These are phyloP conservation scores for Eucalyptus sp. DNA, from an alignment of 345 rosid genomes.

Conservation along the genomic window DNA sequence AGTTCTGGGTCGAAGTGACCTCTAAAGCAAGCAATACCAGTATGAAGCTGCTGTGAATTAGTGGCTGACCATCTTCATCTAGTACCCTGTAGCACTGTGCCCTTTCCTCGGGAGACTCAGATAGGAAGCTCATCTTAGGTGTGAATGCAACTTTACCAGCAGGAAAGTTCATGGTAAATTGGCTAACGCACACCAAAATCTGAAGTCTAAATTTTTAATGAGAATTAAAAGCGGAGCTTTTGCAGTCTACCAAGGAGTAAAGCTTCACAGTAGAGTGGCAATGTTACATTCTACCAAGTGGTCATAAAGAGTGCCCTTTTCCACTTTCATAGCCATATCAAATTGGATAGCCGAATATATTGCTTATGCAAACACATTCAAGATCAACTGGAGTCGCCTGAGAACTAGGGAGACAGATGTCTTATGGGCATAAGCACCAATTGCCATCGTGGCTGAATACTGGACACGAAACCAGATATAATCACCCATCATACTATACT, in stretches of 20 bases:
- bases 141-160: slow-evolving; percentile 57
- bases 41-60: slow-evolving; percentile 7
- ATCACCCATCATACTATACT: neutral
- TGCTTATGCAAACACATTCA: neutral
- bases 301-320: neutral
- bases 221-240: neutral
- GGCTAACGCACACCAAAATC: neutral
- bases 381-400: neutral
- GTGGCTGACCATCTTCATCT: slow-evolving; percentile 39
- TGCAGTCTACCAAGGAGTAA: neutral
- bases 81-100: slow-evolving; percentile 67
- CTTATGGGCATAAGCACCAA: neutral
- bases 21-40: slow-evolving; percentile 13
- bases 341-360: neutral
- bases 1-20: neutral
- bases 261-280: neutral
- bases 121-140: slow-evolving; percentile 37
- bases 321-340: neutral
- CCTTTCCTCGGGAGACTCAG: slow-evolving; percentile 40
- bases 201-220: neutral
- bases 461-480: neutral
- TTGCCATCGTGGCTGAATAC: neutral
- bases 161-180: slow-evolving; percentile 38
- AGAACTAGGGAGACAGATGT: neutral
- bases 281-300: neutral